Base-by-base conservation (phyloP, 2,329 filamentous ascomycete genomes). In the Verticillium isaacii region DNA sequence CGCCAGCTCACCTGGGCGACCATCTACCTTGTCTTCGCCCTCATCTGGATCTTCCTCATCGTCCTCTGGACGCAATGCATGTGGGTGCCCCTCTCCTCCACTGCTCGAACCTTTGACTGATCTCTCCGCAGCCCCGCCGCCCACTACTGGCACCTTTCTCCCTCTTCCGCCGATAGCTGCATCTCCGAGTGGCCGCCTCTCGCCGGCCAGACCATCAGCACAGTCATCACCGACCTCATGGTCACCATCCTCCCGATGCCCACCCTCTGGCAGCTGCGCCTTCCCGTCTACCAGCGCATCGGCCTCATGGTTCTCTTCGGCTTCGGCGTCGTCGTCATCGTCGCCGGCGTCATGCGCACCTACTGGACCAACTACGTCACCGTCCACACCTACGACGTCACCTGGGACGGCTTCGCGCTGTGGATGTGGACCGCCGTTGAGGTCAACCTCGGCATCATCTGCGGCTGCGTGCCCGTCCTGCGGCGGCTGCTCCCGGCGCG, bases 401-500 rank as follows among this genome's bases (percentile, higher is more conserved):
- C 75, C 2, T 78, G 76, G 76, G 65, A 76, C 8, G 74, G 75
- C 1, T 75, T 75, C 56, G 65, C 75, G 15, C 67, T 78, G 19
- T 78, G 76, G 76, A 74, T 77, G 34, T 78, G 76, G 76, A 77
- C 75, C 1, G 74, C 76, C 2, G 71, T 78, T 25, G 76, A 78
- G 62, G 75, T 73, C 1, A 77, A 78, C 57, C 63, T 78, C 23
- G 76, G 74, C n/a, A 71, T 78, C 32, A 75, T 77, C 32, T 78
- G 75, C 57, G 76, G 75, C 17, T 78, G 74, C 52, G 70, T 75
- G 1, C 76, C 76, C 1, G 73, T 72, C 23, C 68, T 78, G 45
- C 66, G 70, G 1, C 69, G 68, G 0, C 63, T 73, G 34, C 41
- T 63, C 25, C 59, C 56, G 5, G 23, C 25, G 37, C 29, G 25